phyloP scores from a whole-genome alignment of 768 basidiomycete species.

The Lentinula detonsa region DNA sequence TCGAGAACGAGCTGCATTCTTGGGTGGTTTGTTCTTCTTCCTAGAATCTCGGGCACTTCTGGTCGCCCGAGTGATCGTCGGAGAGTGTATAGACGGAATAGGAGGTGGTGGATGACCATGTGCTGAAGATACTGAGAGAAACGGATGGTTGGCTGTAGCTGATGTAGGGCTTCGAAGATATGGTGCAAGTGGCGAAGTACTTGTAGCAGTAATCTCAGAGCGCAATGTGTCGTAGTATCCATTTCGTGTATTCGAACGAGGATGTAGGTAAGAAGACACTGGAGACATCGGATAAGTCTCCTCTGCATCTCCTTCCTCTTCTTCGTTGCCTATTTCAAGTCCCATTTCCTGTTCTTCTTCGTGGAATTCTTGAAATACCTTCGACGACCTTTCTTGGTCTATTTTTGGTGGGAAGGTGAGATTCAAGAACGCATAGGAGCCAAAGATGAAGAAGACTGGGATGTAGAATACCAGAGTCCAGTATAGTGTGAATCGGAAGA shows the following conservation, averaged over 20 bases:
- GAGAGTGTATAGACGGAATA: too few species aligned
- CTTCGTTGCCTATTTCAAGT: neutral
- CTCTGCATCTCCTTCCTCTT: neutral
- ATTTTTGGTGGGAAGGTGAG: constrained; percentile 38
- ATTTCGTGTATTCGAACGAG: neutral
- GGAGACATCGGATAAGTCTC: neutral
- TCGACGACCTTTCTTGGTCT: constrained; percentile 2
- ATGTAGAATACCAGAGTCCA: constrained; percentile 48
- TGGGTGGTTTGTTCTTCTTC: constrained; percentile 11
- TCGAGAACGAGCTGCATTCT: constrained; percentile 35
- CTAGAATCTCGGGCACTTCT: too few species aligned
- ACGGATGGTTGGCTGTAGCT: neutral
- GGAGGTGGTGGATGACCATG: constrained; percentile 10
- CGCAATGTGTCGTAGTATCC: neutral
- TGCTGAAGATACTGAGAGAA: neutral
- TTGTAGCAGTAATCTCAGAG: neutral
- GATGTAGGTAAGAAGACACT: neutral
- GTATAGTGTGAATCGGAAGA: constrained; percentile 48
- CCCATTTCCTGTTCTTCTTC: neutral
- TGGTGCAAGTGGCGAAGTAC: neutral
- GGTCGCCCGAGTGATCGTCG: too few species aligned
- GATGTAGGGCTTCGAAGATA: neutral
- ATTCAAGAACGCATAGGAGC: constrained; percentile 45
- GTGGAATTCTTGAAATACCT: neutral
- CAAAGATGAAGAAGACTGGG: constrained; percentile 43